Evolutionary conservation across 148 eudicot species (phyloP), one percentile per base, ranked within the genome.

Genomic region (Fagopyrum homotropicum): DNA sequence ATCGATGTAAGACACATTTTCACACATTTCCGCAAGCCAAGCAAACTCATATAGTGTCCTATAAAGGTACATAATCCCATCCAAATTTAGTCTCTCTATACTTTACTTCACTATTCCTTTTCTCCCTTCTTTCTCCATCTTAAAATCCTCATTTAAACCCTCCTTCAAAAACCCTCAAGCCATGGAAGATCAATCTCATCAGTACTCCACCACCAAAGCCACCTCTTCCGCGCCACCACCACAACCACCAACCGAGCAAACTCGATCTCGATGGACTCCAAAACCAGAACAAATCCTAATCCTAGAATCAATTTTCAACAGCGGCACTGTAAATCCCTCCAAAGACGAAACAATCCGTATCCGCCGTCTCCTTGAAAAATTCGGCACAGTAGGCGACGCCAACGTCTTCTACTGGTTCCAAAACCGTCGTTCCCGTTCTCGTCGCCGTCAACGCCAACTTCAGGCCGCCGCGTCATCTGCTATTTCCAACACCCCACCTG

Each of bases 331-430:
- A 2, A 93, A 93, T 78, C 98, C 98, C 1, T 89, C 94, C 0
- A 93, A 89, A 52, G 91, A 93, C 1, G 98, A 91, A 45, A 91
- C 98, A 0, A 88, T 90, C 2, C 81, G 91, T 69, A 91, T 93
- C 45, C 82, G 98, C 1, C 88, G 87, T 50, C 75, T 88, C 0
- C 89, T 93, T 0, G 91, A 93, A 77, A 88, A 87, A 71, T 93
- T 85, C 73, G 98, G 98, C 12, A 16, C 97, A 0, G 98, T 93
- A 0, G 95, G 91, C 0, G 98, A 93, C 68, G 98, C 97, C 4
- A 93, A 93, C 60, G 95, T 93, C 59, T 93, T 93, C 57, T 93
- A 91, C 77, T 93, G 98, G 98, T 93, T 93, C 79, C 98, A 93
- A 16, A 93, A 93, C 85, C 87, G 95, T 55, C 84, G 98, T 29